These are phyloP conservation scores for Obba rivulosa DNA, from an alignment of 768 basidiomycete genomes.

Conservation along the genomic window DNA sequence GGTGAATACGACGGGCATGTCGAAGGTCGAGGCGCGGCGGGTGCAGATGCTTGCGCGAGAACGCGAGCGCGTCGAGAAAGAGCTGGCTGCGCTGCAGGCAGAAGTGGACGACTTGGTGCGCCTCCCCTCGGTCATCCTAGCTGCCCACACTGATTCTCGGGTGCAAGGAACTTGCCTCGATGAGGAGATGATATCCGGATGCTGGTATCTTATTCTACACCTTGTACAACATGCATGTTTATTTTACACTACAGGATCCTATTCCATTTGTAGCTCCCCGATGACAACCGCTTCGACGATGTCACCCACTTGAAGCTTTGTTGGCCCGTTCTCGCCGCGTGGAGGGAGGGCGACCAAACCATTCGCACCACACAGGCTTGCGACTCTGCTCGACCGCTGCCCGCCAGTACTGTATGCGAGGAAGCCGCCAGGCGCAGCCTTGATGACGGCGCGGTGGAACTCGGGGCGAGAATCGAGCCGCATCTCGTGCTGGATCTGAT, in stretches of 20 bases:
- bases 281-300: conserved; percentile 58
- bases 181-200: neutral
- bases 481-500: conserved; percentile 56
- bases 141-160: neutral
- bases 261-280: conserved; percentile 49
- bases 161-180: conserved; percentile 16
- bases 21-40: conserved; percentile 63
- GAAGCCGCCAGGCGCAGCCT: conserved; percentile 38
- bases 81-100: conserved; percentile 52
- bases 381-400: conserved; percentile 78
- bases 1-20: conserved; percentile 45
- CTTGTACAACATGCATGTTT: conserved; percentile 6
- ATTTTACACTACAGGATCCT: neutral
- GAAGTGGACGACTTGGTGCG: conserved; percentile 57
- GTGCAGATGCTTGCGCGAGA: conserved; percentile 63
- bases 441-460: conserved; percentile 74
- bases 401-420: conserved; percentile 79
- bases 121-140: neutral
- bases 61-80: conserved; percentile 60
- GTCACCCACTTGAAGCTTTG: conserved; percentile 46
- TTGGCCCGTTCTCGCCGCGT: conserved; percentile 26
- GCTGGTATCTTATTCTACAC: neutral
- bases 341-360: conserved; percentile 68
- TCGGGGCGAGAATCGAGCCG: conserved; percentile 69
- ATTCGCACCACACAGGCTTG: conserved; percentile 77